A percentile compares a stretch with the other conserved stretches of the same genome.
These are phyloP conservation scores for Exophiala sp. DNA, from an alignment of 2,329 filamentous ascomycete species.

Conservation along the genomic window DNA sequence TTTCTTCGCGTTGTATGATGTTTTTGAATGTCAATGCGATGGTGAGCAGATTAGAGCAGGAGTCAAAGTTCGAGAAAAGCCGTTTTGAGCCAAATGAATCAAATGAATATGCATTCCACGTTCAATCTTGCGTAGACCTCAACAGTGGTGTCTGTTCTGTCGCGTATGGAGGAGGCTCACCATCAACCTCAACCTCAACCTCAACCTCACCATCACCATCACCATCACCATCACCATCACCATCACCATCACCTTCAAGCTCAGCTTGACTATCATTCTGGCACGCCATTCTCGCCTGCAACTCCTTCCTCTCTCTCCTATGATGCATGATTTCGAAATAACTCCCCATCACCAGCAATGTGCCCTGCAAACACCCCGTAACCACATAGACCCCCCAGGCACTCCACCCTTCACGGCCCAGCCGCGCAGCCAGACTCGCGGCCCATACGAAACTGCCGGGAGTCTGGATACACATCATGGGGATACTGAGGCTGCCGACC, in stretches of 20 bases:
- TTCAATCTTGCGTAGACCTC: background rate
- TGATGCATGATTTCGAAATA: conserved; percentile 49
- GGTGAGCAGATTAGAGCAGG: background rate
- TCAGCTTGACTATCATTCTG: conserved; percentile 5
- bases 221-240: background rate
- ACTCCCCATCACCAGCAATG: conserved; percentile 71
- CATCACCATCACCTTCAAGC: background rate
- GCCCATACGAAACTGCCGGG: conserved; percentile 89
- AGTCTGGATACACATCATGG: conserved; percentile 98
- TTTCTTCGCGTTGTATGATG: too few relatives aligned
- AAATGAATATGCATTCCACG: background rate
- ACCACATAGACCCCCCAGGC: conserved; percentile 89
- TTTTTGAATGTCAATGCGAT: too few relatives aligned
- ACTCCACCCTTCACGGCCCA: conserved; percentile 84
- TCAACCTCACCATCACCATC: background rate
- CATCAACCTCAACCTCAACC: background rate
- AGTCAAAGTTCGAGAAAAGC: too few relatives aligned
- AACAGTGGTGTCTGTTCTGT: background rate
- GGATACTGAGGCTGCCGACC: conserved; percentile 84
- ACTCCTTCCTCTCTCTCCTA: conserved; percentile 20
- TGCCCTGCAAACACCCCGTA: conserved; percentile 78
- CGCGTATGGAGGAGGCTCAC: background rate
- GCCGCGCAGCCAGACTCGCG: conserved; percentile 68
- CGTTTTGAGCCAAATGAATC: background rate
- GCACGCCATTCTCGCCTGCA: conserved; percentile 17